Conservation (phyloP, 441 rosid species). For the Adansonia grandidieri region DNA sequence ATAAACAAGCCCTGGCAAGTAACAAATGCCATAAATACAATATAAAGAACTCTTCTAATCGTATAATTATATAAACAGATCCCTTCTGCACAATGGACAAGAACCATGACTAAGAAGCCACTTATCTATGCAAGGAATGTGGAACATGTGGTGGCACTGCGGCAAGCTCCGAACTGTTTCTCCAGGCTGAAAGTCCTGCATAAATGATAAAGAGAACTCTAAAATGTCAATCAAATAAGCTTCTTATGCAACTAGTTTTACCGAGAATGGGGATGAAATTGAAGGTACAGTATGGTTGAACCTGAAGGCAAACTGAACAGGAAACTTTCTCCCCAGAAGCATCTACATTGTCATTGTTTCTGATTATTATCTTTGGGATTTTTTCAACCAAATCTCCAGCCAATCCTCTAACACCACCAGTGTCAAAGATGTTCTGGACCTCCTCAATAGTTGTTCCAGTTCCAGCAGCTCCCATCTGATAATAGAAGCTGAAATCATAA, state of each 20-base stretch:
- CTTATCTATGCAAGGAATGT: constrained; percentile 89
- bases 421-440: constrained; percentile 77
- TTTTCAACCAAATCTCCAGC: constrained; percentile 75
- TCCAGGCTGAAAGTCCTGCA: constrained; percentile 92
- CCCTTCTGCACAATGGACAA: constrained; percentile 93
- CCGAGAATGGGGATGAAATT: too few relatives aligned
- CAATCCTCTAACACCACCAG: constrained; percentile 71
- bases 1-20: constrained; percentile 30
- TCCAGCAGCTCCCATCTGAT: constrained; percentile 91
- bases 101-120: constrained; percentile 90
- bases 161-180: constrained; percentile 91
- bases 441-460: constrained; percentile 73
- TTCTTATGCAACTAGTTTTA: neutral
- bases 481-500: constrained; percentile 23
- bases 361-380: constrained; percentile 82
- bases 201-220: constrained; percentile 16
- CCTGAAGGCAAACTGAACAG: constrained; percentile 98
- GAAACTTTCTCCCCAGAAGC: constrained; percentile 72
- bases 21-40: constrained; percentile 22
- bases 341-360: constrained; percentile 59
- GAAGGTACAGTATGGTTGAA: constrained; percentile 19
- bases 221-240: constrained; percentile 15
- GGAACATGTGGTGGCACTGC: constrained; percentile 93
- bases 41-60: constrained; percentile 27
- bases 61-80: constrained; percentile 39